Percentiles rank a stretch among this genome's conserved stretches.
Conservation (phyloP, 176 grass and related monocot genomes). For the Aechmea fasciata region DNA sequence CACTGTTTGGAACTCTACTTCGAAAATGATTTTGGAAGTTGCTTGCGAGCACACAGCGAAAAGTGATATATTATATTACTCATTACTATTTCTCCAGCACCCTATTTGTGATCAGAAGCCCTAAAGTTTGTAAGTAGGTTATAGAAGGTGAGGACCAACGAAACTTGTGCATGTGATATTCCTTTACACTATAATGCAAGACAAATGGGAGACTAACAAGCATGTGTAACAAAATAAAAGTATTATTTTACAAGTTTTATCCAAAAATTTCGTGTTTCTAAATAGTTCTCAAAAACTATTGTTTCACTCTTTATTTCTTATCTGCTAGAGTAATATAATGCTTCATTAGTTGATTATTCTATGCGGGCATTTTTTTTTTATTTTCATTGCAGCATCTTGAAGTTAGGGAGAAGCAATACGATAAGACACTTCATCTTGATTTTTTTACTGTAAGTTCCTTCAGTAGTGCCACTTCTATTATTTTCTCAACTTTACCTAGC, state of each 20-base stretch:
- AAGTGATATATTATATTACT: no score
- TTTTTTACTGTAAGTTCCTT: constrained; percentile 65
- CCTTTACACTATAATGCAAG: no score
- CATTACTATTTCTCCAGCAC: no score
- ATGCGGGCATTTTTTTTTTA: not conserved
- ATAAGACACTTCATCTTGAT: constrained; percentile 76
- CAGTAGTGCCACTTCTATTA: constrained; percentile 8
- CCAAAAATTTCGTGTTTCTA: not conserved
- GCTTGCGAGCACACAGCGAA: no score
- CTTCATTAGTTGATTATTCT: not conserved
- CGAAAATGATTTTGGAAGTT: no score
- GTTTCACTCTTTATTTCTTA: not conserved
- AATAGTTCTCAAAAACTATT: not conserved
- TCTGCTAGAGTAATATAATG: not conserved
- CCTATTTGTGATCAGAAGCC: no score
- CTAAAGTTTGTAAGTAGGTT: no score
- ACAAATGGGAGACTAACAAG: no score
- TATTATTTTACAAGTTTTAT: not conserved
- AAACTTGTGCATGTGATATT: no score
- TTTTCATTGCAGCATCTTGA: constrained; percentile 52
- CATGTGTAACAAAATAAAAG: not conserved
- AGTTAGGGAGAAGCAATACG: constrained; percentile 93
- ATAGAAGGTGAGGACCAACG: no score
- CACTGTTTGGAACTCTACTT: no score
- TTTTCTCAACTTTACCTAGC: constrained; percentile 1